These are phyloP conservation scores for Colletotrichum gloeosporioides DNA, from an alignment of 2,329 filamentous ascomycete species.

Conservation along the genomic window DNA sequence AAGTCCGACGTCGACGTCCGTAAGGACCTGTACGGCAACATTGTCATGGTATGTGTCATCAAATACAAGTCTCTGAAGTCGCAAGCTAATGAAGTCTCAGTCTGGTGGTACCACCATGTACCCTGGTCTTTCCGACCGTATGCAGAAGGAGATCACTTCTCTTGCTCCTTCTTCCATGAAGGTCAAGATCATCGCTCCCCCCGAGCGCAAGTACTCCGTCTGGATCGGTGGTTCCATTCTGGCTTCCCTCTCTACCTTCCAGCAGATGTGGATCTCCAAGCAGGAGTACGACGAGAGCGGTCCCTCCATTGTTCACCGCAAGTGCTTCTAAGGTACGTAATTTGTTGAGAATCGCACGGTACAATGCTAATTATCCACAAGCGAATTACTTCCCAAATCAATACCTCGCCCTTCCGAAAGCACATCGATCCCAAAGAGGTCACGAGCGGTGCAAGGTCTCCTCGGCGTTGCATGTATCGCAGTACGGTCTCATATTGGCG, in stretches of 20 bases:
- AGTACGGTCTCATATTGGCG: conserved; percentile 60
- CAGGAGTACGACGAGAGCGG: conserved; percentile 99
- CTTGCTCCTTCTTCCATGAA: conserved; percentile 99
- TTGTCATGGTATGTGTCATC: conserved; percentile 90
- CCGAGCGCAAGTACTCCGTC: conserved; percentile 99
- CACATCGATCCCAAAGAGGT: conserved; percentile 50
- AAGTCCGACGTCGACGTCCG: conserved; percentile 99
- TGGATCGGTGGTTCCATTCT: conserved; percentile 99
- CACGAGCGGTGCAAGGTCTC: conserved; percentile 48
- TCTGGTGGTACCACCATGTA: conserved; percentile 99
- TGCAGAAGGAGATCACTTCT: conserved; percentile 99
- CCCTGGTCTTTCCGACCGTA: conserved; percentile 99
- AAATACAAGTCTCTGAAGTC: neutral
- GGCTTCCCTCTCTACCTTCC: conserved; percentile 99
- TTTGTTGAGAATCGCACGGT: neutral
- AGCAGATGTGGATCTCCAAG: conserved; percentile 99
- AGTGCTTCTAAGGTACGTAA: conserved; percentile 94
- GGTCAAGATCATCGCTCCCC: conserved; percentile 99
- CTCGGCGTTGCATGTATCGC: conserved; percentile 52
- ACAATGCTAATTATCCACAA: neutral
- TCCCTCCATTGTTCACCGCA: conserved; percentile 99
- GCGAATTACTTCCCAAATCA: conserved; percentile 16
- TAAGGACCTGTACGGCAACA: conserved; percentile 99
- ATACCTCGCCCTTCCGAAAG: conserved; percentile 37
- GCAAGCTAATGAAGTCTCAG: conserved; percentile 54